Evolutionary conservation across 2,329 filamentous ascomycete genomes (phyloP), one percentile per base, ranked within the genome.

Genomic region (Fusarium sacchari): DNA sequence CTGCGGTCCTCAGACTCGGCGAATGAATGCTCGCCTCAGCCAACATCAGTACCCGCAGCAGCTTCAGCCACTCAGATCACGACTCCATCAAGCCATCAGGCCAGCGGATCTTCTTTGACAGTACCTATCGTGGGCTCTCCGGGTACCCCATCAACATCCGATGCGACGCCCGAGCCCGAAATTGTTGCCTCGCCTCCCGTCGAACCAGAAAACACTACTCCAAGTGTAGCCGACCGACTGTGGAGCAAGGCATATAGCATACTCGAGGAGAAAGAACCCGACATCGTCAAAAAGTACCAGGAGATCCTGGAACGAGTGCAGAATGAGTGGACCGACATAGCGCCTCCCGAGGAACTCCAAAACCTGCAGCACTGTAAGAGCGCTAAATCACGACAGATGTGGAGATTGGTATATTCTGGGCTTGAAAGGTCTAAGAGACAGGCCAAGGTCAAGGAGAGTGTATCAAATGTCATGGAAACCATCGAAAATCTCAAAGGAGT

Each of bases 261-360:
- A 0, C 22, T 50, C 5, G 22, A 24, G 7, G 46, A 50, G 1
- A 32, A 32, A 18, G 46, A 50, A 10, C 28, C 15, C 0, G 11
- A 49, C 0, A 3, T 24, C 1, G 7, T 32, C 7, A n/a, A 24
- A 5, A 13, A 7, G 11, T 49, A 49, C 2, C 3, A 24, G 3
- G 11, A 18, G 3, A 49, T 49, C 7, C 5, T 32, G 5, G 0
- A 3, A 1, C 3, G 1, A 0, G 46, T 18, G 7, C 11, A 24
- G 0, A 0, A 2, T 49, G 28, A 32, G 1, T 49, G 28, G 28
- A 3, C 0, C 2, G 46, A 50, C 18, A 5, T 5, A 10, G 0
- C 7, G 5, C 11, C 11, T 18, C 28, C 28, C 4, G 46, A 50
- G 22, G 46, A 50, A 6, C 11, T 24, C 0, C 28, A 24, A 3